Percentiles rank a stretch among this genome's conserved stretches.
phyloP scores from a whole-genome alignment of 352 stramenopile species.

The Phytophthora cajani region DNA sequence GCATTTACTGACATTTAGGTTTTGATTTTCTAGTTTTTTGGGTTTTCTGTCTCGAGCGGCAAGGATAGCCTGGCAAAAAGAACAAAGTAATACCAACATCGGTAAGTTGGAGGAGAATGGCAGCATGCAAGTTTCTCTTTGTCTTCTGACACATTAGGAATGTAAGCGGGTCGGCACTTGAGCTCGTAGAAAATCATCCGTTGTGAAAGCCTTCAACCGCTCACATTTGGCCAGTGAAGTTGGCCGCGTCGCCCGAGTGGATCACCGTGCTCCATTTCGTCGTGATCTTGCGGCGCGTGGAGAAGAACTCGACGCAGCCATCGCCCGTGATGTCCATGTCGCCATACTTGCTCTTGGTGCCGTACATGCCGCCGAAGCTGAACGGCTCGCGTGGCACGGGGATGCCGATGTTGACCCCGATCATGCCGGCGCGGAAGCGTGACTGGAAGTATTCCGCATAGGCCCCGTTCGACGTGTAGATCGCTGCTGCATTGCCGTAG shows the following conservation, averaged over 20 bases:
- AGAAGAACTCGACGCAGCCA: conserved; percentile 98
- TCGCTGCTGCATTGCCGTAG: conserved; percentile 97
- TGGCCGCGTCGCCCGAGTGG: conserved; percentile 60
- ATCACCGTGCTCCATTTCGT: conserved; percentile 90
- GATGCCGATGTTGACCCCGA: conserved; percentile 97
- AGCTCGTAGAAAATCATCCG: too few relatives aligned
- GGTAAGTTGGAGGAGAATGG: too few relatives aligned
- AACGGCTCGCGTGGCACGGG: conserved; percentile 96
- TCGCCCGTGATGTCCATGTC: conserved; percentile 99
- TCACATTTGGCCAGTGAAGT: conserved; percentile 79
- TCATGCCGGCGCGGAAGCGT: conserved; percentile 93
- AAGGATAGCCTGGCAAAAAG: too few relatives aligned
- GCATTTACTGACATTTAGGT: background rate
- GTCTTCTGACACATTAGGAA: too few relatives aligned
- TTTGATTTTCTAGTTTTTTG: too few relatives aligned
- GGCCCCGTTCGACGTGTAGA: conserved; percentile 96
- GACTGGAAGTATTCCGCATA: conserved; percentile 95
- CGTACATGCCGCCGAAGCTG: conserved; percentile 97
- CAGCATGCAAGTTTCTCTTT: too few relatives aligned
- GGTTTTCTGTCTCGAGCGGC: too few relatives aligned
- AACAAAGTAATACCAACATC: too few relatives aligned
- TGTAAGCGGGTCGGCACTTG: too few relatives aligned
- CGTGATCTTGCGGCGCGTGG: conserved; percentile 97
- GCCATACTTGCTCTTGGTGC: conserved; percentile 97
- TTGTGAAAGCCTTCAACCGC: background rate